Conservation (phyloP, 2,329 filamentous ascomycete genomes). For the Ustilaginoidea virens region DNA sequence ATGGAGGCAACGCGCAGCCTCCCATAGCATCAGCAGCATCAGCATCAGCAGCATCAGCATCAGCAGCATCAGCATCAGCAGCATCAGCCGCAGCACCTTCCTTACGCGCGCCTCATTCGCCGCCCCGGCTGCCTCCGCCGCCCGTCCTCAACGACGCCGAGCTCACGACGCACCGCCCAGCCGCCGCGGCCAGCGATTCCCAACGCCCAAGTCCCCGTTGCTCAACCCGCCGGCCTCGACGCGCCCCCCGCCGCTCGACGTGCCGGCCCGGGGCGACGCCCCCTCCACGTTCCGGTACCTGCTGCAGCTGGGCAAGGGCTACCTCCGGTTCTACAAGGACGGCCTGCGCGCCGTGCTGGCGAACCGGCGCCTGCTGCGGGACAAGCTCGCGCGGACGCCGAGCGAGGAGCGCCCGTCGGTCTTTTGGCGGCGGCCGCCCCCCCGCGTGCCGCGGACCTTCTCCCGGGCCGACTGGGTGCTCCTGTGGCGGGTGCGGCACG, state of each 20-base stretch:
- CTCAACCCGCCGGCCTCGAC: constrained; percentile 63
- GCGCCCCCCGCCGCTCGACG: constrained; percentile 51
- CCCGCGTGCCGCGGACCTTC: constrained; percentile 17
- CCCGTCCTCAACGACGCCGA: constrained; percentile 7
- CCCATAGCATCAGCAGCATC: constrained; percentile 8
- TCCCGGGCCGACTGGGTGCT: constrained; percentile 60
- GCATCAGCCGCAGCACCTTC: no score
- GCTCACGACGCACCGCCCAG: constrained; percentile 9
- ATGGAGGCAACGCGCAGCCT: constrained; percentile 14
- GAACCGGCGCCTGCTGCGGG: constrained; percentile 42
- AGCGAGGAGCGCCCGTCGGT: constrained; percentile 36
- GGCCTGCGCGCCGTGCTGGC: constrained; percentile 60
- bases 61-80: no score
- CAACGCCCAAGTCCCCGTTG: constrained; percentile 14
- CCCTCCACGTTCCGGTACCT: constrained; percentile 28
- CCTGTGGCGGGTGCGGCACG: constrained; percentile 49
- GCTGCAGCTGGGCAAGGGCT: constrained; percentile 54
- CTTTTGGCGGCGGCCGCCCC: constrained; percentile 16
- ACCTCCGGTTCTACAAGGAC: constrained; percentile 74
- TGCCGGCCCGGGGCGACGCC: constrained; percentile 36
- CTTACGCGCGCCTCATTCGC: no score
- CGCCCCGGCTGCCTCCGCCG: constrained; percentile 6
- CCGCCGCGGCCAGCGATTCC: constrained; percentile 10
- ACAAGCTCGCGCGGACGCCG: constrained; percentile 27
- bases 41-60: no score